Evolutionary conservation across 371 early-diverging fungal species (phyloP).

Genomic region (Haplosporangium sp.): DNA sequence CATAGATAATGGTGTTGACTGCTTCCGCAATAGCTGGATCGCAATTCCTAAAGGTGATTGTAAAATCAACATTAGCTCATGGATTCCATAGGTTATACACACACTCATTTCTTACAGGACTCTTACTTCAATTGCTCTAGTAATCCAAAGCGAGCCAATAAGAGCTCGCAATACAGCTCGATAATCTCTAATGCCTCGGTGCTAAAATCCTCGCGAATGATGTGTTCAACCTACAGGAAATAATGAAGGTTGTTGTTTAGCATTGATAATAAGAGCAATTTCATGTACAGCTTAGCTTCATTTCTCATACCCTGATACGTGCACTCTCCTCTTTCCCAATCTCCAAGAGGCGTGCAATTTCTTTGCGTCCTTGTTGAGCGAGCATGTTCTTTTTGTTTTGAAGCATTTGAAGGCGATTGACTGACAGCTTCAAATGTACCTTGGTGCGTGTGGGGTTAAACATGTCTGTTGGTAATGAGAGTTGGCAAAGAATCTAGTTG

Average conservation of each 20-base stretch:
- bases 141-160: slow-evolving; percentile 89
- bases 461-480: slow-evolving; percentile 32
- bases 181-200: slow-evolving; percentile 93
- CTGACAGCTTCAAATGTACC: slow-evolving; percentile 88
- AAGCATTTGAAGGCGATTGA: slow-evolving; percentile 87
- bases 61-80: not conserved
- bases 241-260: not conserved
- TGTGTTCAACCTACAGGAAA: slow-evolving; percentile 75
- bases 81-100: not conserved
- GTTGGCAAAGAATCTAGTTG: not conserved
- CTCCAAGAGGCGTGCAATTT: slow-evolving; percentile 86
- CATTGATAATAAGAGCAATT: too few species aligned
- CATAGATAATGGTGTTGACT: slow-evolving; percentile 90
- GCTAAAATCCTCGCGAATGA: slow-evolving; percentile 92
- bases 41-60: slow-evolving; percentile 63
- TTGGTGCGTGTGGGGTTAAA: slow-evolving; percentile 78
- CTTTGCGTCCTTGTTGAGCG: slow-evolving; percentile 79
- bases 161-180: slow-evolving; percentile 90
- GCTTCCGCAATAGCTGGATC: slow-evolving; percentile 89
- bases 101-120: slow-evolving; percentile 9
- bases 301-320: slow-evolving; percentile 76
- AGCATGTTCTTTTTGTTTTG: slow-evolving; percentile 88
- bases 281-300: not conserved
- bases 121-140: slow-evolving; percentile 84
- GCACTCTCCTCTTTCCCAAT: slow-evolving; percentile 90